These are phyloP conservation scores for Epichloe sibirici DNA, from an alignment of 2,329 filamentous ascomycete species.

Conservation along the genomic window DNA sequence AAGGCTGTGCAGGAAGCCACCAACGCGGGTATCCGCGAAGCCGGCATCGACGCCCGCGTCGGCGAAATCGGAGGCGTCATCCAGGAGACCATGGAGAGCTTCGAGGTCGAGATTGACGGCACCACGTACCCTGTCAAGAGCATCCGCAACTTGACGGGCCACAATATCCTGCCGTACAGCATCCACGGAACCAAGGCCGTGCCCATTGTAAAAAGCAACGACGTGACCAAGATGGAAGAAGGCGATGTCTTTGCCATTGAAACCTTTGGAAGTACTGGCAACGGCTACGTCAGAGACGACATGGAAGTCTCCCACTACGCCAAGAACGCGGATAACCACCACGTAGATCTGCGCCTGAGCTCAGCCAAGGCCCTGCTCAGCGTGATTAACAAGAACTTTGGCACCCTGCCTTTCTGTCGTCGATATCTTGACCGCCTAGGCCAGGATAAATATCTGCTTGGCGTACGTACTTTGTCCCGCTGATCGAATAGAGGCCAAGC, in stretches of 20 bases:
- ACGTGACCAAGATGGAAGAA: conserved; percentile 95
- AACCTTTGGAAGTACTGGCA: conserved; percentile 89
- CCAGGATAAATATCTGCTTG: conserved; percentile 86
- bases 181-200: conserved; percentile 92
- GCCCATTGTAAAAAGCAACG: conserved; percentile 79
- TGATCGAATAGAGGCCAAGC: neutral
- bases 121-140: conserved; percentile 69
- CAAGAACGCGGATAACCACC: conserved; percentile 57
- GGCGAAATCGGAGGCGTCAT: conserved; percentile 74
- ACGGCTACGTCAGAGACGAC: conserved; percentile 77
- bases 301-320: conserved; percentile 88
- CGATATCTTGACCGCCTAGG: conserved; percentile 87
- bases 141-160: conserved; percentile 78
- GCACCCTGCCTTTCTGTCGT: conserved; percentile 80
- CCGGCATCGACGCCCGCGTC: conserved; percentile 83
- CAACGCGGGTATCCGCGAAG: conserved; percentile 72
- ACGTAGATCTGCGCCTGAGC: conserved; percentile 62
- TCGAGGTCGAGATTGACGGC: conserved; percentile 75
- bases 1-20: conserved; percentile 63
- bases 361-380: conserved; percentile 78
- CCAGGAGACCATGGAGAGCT: conserved; percentile 88
- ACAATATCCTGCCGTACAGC: conserved; percentile 78
- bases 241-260: conserved; percentile 92
- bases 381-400: conserved; percentile 93
- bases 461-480: conserved; percentile 41